Base-by-base conservation (phyloP, 2,329 filamentous ascomycete genomes). In the Ophiostoma piceae region DNA sequence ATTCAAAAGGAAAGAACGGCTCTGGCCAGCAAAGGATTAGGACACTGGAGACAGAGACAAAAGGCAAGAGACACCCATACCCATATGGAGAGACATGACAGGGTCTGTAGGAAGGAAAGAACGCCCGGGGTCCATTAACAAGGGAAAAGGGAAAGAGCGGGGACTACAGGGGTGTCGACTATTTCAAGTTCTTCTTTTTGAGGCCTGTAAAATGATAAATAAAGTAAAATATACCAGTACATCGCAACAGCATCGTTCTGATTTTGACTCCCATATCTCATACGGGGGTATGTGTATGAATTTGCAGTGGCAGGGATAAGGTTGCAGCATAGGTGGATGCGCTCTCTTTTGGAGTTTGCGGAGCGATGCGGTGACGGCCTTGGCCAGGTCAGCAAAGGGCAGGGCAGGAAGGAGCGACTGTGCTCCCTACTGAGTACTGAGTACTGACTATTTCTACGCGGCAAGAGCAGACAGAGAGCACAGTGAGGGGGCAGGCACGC, bases 351-450 rank as follows among this genome's bases (percentile, higher is more conserved):
- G 51, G 66, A 66, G 57, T 5, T 39, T 71, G 66, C 71, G 71
- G 68, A 70, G 67, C 70, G 71, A 71, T 72, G 71, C 71, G 71
- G 68, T 71, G 71, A 69, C 66, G 66, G 71, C 67, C 67, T 68
- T 65, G 43, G 54, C 51, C 51, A 57, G 12, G 51, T 57, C 51
- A 32, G 41, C 19, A 57, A n/a, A 54, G 39, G 29, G 26, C 5
- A 35, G 37, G 68, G 43, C 43, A 41, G 51, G 54, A 29, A 62
- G 26, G 57, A 62, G 57, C 7, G 29, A 26, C 54, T 62, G 26
- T 67, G n/a, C n/a, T 37, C 22, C n/a, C n/a, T n/a, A n/a, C n/a
- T n/a, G n/a, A n/a, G n/a, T n/a, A n/a, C n/a, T n/a, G n/a, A n/a
- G n/a, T n/a, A n/a, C n/a, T 29, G 26, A 29, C 26, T 67, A 8